These are phyloP conservation scores for Ascomycota sp. DNA, from an alignment of 2,329 filamentous ascomycete species.

Conservation along the genomic window DNA sequence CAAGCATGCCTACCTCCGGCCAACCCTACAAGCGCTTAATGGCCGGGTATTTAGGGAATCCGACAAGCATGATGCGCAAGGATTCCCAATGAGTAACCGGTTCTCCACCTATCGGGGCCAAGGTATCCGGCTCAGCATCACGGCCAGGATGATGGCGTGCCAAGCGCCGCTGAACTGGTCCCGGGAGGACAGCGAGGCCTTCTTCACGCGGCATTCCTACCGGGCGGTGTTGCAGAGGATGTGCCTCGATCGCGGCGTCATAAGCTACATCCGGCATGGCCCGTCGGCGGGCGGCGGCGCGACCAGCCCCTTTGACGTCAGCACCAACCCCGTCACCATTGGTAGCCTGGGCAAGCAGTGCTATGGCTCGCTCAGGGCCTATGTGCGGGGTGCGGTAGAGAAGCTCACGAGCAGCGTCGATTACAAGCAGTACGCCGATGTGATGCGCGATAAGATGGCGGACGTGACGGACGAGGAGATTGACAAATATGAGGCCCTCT, in stretches of 20 bases:
- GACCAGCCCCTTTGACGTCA: slow-evolving; percentile 27
- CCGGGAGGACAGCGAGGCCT: slow-evolving; percentile 54
- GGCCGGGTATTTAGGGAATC: slow-evolving; percentile 50
- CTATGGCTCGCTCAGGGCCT: slow-evolving; percentile 54
- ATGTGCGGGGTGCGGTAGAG: slow-evolving; percentile 59
- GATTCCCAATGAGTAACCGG: slow-evolving; percentile 75
- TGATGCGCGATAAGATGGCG: slow-evolving; percentile 45
- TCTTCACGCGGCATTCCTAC: slow-evolving; percentile 88
- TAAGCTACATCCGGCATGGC: slow-evolving; percentile 34
- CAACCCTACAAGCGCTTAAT: slow-evolving; percentile 43
- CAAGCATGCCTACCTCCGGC: slow-evolving; percentile 61
- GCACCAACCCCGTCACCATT: slow-evolving; percentile 66
- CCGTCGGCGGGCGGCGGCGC: neutral
- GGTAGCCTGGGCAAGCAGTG: slow-evolving; percentile 65
- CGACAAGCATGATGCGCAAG: slow-evolving; percentile 61
- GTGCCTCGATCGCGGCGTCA: slow-evolving; percentile 68
- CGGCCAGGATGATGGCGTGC: slow-evolving; percentile 92
- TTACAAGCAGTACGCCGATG: slow-evolving; percentile 35
- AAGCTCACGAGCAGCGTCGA: slow-evolving; percentile 45
- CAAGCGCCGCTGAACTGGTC: slow-evolving; percentile 93
- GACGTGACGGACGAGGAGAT: slow-evolving; percentile 59
- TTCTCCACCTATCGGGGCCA: slow-evolving; percentile 36
- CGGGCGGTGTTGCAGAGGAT: slow-evolving; percentile 78
- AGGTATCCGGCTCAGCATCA: slow-evolving; percentile 79
- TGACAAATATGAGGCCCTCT: slow-evolving; percentile 44